Evolutionary conservation across 129 eudicot genomes (phyloP), one percentile per base, ranked within the genome.

Genomic region (Solidago caesia): DNA sequence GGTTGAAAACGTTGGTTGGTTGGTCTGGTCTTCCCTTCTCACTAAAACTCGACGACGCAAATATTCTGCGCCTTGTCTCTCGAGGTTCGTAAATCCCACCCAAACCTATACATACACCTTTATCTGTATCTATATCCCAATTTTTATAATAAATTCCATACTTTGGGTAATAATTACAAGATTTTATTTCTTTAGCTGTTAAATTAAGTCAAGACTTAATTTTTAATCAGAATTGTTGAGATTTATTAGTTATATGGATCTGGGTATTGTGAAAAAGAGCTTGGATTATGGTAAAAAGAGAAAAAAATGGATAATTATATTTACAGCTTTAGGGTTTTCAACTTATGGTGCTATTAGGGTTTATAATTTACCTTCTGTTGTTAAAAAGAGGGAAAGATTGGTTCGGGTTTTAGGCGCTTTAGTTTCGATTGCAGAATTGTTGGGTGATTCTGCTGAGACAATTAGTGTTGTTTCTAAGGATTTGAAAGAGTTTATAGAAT

Each of bases 391-490:
- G 86, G 82, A 84, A 49, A 89, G 86, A 59, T 59, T 89, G 66
- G 56, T 53, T 44, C 91, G 74, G 46, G 68, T 91, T n/a, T 58
- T 95, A 6, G 83, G 80, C 45, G 86, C 97, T 62, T 59, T 95
- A 26, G 79, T 84, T 70, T 74, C 94, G 1, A 47, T 91, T 39
- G 86, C 88, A 49, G 92, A 88, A 72, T 80, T 81, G 45, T 75
- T 89, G n/a, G 90, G 88, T 55, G 92, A 91, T 83, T 95, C 97
- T 13, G 90, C 97, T 1, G 94, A 91, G 63, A 85, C 87, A 25
- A 68, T 95, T 61, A 89, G 96, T 64, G 42, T 91, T 61, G 80
- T 95, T 57, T 85, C 99, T 0, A 91, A 82, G 64, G 99, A 95
- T 83, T 41, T 91, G 25, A 95, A 86, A 26, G 85, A 87, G 48